Conservation (phyloP, 176 grass and related monocot species). For the Musa itinerans region DNA sequence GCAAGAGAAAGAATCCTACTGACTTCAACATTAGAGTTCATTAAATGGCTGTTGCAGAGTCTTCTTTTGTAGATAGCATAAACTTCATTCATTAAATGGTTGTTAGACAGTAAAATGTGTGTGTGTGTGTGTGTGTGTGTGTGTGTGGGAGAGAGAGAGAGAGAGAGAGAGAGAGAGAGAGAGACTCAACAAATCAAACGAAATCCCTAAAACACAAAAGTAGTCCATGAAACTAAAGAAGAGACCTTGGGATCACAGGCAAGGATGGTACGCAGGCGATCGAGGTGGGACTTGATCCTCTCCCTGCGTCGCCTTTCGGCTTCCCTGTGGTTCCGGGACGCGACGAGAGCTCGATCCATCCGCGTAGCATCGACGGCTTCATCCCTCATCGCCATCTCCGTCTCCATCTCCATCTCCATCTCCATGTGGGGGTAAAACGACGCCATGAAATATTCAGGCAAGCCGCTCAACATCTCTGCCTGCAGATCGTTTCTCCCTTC, state of each 20-base stretch:
- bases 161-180: too few species aligned
- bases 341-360: constrained; percentile 53
- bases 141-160: too few species aligned
- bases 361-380: neutral
- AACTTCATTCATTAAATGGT: too few species aligned
- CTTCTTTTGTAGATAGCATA: too few species aligned
- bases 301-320: constrained; percentile 89
- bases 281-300: constrained; percentile 97
- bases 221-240: too few species aligned
- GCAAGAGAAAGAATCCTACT: too few species aligned
- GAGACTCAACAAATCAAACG: too few species aligned
- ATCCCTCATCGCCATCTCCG: neutral
- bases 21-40: too few species aligned
- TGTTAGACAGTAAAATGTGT: too few species aligned
- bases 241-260: constrained; percentile 87
- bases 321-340: constrained; percentile 86
- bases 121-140: too few species aligned
- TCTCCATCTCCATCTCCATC: neutral
- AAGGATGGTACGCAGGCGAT: constrained; percentile 75
- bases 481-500: neutral
- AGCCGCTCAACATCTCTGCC: neutral
- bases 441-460: constrained; percentile 9
- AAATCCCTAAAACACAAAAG: too few species aligned
- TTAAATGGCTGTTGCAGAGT: too few species aligned
- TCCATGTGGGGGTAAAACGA: constrained; percentile 13